Base-by-base conservation (phyloP, 306 rosid genomes). In the Pyrus communis region DNA sequence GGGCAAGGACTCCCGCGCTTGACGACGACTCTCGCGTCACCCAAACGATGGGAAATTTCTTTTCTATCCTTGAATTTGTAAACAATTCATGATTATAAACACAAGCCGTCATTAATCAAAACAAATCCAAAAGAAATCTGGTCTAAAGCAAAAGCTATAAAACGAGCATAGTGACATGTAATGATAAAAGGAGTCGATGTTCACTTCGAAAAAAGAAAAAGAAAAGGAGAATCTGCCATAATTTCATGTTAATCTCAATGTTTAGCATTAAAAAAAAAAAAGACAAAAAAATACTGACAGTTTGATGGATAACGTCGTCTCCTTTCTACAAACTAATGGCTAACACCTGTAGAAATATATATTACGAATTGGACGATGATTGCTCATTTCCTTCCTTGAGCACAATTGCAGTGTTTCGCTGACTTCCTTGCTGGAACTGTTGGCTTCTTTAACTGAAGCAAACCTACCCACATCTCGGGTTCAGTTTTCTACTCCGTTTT, bases 401-500 rank as follows among this genome's bases (percentile, higher is more conserved):
- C 33, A 60, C 15, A 18, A 7, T 54, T 51, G 38, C 64, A 51
- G 45, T 33, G 62, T 43, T 73, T 54, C 66, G 60, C 21, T 30
- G 49, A 52, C 79, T 75, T 17, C 59, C 64, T 31, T 68, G 73
- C 78, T 23, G 76, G 74, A 72, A 73, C 55, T 64, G 60, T 19
- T 38, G 83, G 64, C 67, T 74, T 75, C 72, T 57, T 61, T 21
- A 55, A 77, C 76, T 21, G 59, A 69, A 28, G 80, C 63, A 71
- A 76, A 71, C 67, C 38, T 71, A 46, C 65, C n/a, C 30, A 74
- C 70, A 67, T 28, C 55, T 22, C 0, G 45, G 46, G 15, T 38
- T 18, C 42, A 72, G 69, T 71, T 71, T 70, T 49, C 82, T 87
- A 95, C 85, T 87, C 72, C 2, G 45, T 87, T 82, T 92, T 92